Evolutionary conservation across 495 filamentous ascomycete species (phyloP).

Genomic region (Gamarada debralockiae): DNA sequence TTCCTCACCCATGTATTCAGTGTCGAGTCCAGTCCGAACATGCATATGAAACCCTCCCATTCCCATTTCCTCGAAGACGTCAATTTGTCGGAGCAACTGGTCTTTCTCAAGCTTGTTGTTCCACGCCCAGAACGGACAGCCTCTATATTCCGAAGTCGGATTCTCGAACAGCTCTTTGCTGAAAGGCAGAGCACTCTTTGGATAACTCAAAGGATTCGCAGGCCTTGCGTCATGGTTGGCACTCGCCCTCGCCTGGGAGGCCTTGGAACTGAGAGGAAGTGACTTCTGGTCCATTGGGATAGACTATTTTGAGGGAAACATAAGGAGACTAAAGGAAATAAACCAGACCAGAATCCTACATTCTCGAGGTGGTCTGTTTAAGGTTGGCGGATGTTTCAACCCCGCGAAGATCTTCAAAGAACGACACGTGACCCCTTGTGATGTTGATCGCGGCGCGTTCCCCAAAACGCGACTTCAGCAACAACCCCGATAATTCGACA

Average conservation of each 20-base stretch:
- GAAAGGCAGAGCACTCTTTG: constrained; percentile 20
- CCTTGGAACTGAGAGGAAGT: too few species aligned
- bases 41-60: constrained; percentile 29
- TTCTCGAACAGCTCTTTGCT: constrained; percentile 16
- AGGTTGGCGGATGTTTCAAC: too few species aligned
- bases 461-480: background rate
- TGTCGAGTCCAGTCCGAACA: constrained; percentile 24
- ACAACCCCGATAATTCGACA: background rate
- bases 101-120: constrained; percentile 19
- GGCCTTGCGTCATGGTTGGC: background rate
- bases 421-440: too few species aligned
- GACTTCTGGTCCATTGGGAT: too few species aligned
- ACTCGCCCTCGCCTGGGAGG: too few species aligned
- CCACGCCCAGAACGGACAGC: constrained; percentile 26
- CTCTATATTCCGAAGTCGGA: constrained; percentile 26
- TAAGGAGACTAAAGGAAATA: too few species aligned
- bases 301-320: too few species aligned
- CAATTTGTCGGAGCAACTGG: constrained; percentile 24
- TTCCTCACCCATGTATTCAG: constrained; percentile 24
- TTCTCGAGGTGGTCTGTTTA: too few species aligned
- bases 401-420: too few species aligned
- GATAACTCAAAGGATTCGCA: constrained; percentile 23
- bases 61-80: constrained; percentile 24
- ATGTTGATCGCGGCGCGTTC: too few species aligned
- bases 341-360: too few species aligned